A percentile compares a stretch with the other conserved stretches of the same genome.
phyloP scores from a whole-genome alignment of 129 eudicot species.

The Pulicaria dysenterica region DNA sequence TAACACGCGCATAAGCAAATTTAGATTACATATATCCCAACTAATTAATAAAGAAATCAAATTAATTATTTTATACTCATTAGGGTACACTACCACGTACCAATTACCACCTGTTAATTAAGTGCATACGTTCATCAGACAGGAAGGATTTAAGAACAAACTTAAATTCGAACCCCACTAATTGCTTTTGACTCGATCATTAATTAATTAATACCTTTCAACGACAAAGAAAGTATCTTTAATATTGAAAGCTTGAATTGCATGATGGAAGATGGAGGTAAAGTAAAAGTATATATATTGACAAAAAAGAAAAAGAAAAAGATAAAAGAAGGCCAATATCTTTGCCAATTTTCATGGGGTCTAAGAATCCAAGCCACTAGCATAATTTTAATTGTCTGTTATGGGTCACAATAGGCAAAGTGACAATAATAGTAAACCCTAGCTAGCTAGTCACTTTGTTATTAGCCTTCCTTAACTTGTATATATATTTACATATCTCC shows the following conservation, averaged over 20 bases:
- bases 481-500: no score
- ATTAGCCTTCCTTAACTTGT: conserved; percentile 22
- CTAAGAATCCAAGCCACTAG: conserved; percentile 21
- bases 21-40: no score
- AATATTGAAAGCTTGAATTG: conserved; percentile 14
- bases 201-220: conserved; percentile 26
- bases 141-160: conserved; percentile 32
- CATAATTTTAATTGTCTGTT: conserved; percentile 18
- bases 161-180: conserved; percentile 42
- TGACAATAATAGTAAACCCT: conserved; percentile 22
- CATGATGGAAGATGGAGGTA: conserved; percentile 24
- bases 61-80: conserved; percentile 33
- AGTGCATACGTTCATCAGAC: conserved; percentile 34
- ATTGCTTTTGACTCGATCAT: conserved; percentile 28
- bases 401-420: background rate
- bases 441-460: conserved; percentile 9
- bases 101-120: background rate
- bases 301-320: background rate
- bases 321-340: conserved; percentile 25
- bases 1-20: no score
- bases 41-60: conserved; percentile 29
- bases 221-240: conserved; percentile 13
- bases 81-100: conserved; percentile 37
- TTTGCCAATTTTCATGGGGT: conserved; percentile 21
- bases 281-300: conserved; percentile 7